These are phyloP conservation scores for Talaromyces sp. DNA, from an alignment of 2,329 filamentous ascomycete genomes.

Conservation along the genomic window DNA sequence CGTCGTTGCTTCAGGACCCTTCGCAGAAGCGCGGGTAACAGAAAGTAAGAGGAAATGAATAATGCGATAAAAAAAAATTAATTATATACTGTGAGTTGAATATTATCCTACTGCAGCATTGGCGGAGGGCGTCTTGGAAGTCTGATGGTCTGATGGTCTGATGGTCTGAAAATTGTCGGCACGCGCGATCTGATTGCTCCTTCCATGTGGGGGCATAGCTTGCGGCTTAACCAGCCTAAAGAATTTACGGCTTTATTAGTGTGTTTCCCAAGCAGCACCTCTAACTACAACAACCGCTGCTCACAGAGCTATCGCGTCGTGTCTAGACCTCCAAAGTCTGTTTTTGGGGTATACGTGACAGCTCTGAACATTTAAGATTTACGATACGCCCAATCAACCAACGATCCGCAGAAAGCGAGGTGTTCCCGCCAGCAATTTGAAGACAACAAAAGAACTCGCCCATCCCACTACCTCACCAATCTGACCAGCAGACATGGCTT, in stretches of 20 bases:
- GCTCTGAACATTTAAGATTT: neutral
- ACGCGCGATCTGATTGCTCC: slow-evolving; percentile 1
- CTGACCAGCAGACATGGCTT: slow-evolving; percentile 12
- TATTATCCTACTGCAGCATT: neutral
- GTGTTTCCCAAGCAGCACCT: slow-evolving; percentile 10
- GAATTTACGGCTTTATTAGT: neutral
- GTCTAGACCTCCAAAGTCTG: neutral
- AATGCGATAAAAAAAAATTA: neutral
- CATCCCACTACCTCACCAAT: neutral
- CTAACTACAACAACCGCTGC: neutral
- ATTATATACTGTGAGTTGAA: neutral
- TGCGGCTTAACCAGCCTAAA: slow-evolving; percentile 3
- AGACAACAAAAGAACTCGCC: neutral
- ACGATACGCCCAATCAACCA: neutral
- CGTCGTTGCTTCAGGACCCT: neutral
- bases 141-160: neutral
- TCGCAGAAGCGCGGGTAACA: neutral
- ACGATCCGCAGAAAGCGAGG: neutral
- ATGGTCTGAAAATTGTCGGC: neutral
- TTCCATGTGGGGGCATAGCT: slow-evolving; percentile 14
- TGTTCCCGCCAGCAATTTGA: neutral
- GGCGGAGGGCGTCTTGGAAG: neutral
- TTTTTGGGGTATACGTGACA: neutral
- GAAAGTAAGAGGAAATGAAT: too few species aligned
- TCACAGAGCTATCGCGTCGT: slow-evolving; percentile 1